Base-by-base conservation (phyloP, 441 rosid genomes). In the Manihot esculenta region DNA sequence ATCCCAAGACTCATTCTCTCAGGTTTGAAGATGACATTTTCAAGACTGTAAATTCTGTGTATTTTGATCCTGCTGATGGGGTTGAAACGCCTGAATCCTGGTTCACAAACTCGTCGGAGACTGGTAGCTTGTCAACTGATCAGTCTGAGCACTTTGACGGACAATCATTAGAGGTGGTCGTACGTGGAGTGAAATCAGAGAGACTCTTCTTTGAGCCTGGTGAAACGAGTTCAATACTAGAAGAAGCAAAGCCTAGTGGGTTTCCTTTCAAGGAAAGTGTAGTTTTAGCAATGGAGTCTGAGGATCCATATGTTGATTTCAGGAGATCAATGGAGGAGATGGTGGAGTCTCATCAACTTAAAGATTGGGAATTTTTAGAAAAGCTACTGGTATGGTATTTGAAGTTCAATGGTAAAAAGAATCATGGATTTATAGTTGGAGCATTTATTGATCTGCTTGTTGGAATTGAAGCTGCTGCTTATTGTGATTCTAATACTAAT, bases 361-460 rank as follows among this genome's bases (percentile, higher is more conserved):
- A 83, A 75, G 85, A 82, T 58, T 86, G 92, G 92, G 86, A 74
- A 38, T 64, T 77, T 57, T 79, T 90, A 41, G 89, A 91, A 66
- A 82, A 85, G 70, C 86, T 93, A 63, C 69, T 93, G 64, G 65
- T 79, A 15, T 84, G 93, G 79, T 93, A 87, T 77, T 72, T 93
- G 69, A 80, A 73, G 76, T 86, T 83, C 47, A 93, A 93, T 65
- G 85, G 81, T 11, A 82, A 84, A 80, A 81, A 80, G 63, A 91
- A 87, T 68, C 96, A 89, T 63, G 83, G 81, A 18, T 85, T 79
- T 74, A 89, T 93, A 30, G 66, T 89, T 20, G 84, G 83, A 3
- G 96, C 98, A 9, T 93, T 93, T 57, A 79, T 88, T 20, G 98
- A 93, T 82, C 76, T 93, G 38, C 82, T 93, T n/a, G 80, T 89